Evolutionary conservation across 139 green algal species (phyloP).

Genomic region (Volvox africanus): DNA sequence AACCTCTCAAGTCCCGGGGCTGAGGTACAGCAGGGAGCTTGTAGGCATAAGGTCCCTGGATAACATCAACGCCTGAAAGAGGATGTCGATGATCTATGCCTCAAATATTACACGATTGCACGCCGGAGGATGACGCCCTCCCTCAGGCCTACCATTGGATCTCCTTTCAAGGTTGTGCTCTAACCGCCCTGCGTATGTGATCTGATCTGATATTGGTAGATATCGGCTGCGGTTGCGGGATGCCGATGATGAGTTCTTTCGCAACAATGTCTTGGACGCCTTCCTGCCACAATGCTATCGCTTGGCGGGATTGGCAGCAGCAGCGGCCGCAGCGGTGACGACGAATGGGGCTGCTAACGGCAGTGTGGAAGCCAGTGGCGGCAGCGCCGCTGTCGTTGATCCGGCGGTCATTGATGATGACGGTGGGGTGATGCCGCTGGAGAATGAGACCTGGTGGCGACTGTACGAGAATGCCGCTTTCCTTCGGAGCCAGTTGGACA

Average conservation of each 20-base stretch:
- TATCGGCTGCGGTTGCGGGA: constrained; percentile 61
- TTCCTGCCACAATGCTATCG: constrained; percentile 57
- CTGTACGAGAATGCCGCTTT: constrained; percentile 63
- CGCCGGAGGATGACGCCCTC: no score
- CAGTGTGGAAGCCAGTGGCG: not conserved
- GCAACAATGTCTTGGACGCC: constrained; percentile 53
- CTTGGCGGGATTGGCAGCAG: constrained; percentile 44
- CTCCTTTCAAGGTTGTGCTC: no score
- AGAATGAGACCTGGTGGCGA: constrained; percentile 61
- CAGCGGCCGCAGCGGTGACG: not conserved
- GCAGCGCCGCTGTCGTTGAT: not conserved
- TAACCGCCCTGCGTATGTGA: no score
- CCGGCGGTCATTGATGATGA: not conserved
- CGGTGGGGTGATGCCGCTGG: constrained; percentile 31
- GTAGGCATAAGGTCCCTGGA: no score
- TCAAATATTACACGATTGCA: no score
- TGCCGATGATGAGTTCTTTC: constrained; percentile 66
- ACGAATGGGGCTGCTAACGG: not conserved
- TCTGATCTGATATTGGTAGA: not conserved
- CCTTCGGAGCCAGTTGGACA: constrained; percentile 44
- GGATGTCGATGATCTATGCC: no score
- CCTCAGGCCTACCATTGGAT: no score
- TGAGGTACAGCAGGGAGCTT: no score
- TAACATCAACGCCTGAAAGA: no score
- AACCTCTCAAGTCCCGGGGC: no score